Evolutionary conservation across 176 grass and related monocot species (phyloP).

Genomic region (Triticum turgidum): DNA sequence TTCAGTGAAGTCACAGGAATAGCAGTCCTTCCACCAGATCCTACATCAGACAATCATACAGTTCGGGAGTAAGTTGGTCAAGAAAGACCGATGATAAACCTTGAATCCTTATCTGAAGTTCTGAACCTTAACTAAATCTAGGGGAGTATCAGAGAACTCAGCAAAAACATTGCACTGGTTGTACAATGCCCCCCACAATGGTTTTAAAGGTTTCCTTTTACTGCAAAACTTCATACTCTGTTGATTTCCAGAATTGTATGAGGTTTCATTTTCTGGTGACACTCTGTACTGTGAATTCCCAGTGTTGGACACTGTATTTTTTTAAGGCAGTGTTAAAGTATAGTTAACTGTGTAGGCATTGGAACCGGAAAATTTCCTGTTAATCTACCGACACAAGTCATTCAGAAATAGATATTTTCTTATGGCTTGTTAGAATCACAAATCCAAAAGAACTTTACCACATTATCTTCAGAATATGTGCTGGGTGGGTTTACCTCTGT

Average conservation of each 20-base stretch:
- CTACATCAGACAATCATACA: constrained; percentile 17
- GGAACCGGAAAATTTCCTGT: background rate
- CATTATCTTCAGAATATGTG: background rate
- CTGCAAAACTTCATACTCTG: background rate
- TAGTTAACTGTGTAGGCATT: background rate
- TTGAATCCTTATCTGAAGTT: background rate
- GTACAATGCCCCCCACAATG: background rate
- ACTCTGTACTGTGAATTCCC: background rate
- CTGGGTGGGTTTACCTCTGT: constrained; percentile 37
- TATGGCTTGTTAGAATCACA: background rate
- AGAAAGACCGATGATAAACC: background rate
- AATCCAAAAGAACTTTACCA: background rate
- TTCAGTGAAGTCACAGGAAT: constrained; percentile 91
- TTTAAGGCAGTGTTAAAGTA: background rate
- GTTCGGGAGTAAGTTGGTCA: background rate
- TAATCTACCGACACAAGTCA: background rate
- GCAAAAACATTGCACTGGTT: background rate
- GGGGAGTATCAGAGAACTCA: background rate
- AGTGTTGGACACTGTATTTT: background rate
- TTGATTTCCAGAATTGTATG: background rate
- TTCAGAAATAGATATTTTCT: background rate
- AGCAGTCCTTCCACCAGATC: constrained; percentile 38
- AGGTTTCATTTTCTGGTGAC: background rate
- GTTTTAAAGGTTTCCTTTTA: background rate
- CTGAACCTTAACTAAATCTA: background rate